These are phyloP conservation scores for Cryptosporidium bovis DNA, from an alignment of 169 alveolate genomes.

Conservation along the genomic window DNA sequence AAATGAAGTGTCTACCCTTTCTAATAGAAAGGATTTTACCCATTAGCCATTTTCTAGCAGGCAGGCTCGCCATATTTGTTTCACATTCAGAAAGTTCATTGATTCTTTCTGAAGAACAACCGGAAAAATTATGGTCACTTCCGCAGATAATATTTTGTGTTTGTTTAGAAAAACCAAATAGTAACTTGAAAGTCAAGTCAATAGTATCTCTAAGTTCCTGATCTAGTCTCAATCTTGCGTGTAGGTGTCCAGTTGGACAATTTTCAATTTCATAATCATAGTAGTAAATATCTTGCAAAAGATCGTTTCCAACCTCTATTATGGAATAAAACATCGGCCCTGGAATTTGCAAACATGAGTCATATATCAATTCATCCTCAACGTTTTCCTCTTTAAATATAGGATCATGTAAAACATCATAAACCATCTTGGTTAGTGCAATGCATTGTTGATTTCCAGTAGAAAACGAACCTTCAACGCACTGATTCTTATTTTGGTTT, in stretches of 20 bases:
- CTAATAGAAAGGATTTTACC: constrained; percentile 43
- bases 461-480: constrained; percentile 7
- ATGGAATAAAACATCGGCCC: constrained; percentile 64
- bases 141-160: background rate
- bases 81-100: constrained; percentile 15
- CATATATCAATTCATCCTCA: background rate
- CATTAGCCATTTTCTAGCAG: constrained; percentile 68
- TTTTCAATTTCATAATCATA: constrained; percentile 70
- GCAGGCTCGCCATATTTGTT: constrained; percentile 19
- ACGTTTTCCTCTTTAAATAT: constrained; percentile 2
- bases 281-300: constrained; percentile 46
- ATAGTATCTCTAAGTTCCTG: constrained; percentile 66
- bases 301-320: constrained; percentile 65
- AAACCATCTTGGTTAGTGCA: constrained; percentile 18
- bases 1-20: constrained; percentile 49
- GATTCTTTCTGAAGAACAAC: background rate
- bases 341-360: background rate
- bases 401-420: constrained; percentile 30
- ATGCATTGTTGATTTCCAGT: constrained; percentile 6
- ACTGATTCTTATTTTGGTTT: background rate
- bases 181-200: constrained; percentile 28
- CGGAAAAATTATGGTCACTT: background rate
- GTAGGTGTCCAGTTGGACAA: constrained; percentile 72
- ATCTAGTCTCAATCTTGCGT: constrained; percentile 64
- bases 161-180: constrained; percentile 45